Evolutionary conservation across 2,329 filamentous ascomycete species (phyloP).

Genomic region (Fusarium torulosum): DNA sequence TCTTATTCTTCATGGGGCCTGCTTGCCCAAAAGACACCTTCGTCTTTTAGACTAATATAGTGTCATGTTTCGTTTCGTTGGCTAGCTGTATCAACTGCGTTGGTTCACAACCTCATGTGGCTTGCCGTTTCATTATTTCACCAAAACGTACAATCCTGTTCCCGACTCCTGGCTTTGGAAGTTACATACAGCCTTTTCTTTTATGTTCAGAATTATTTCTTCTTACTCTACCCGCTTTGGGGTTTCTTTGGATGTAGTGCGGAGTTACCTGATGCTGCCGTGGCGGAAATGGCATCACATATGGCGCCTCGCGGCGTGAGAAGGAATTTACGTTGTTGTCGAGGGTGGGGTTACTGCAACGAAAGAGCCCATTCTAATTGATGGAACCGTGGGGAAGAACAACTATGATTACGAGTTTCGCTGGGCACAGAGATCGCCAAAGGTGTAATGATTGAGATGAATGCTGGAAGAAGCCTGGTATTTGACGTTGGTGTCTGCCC

Average conservation of each 20-base stretch:
- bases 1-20: conserved; percentile 12
- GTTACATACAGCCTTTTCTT: conserved; percentile 18
- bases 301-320: conserved; percentile 1
- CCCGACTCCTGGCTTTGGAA: conserved; percentile 11
- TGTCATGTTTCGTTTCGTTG: conserved; percentile 9
- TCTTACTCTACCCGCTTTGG: neutral
- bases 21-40: conserved; percentile 24
- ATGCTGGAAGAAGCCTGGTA: conserved; percentile 2
- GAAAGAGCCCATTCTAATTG: neutral
- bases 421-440: conserved; percentile 8
- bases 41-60: conserved; percentile 28
- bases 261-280: conserved; percentile 5
- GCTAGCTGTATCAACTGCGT: conserved; percentile 13
- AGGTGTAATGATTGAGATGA: conserved; percentile 14
- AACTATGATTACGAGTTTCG: conserved; percentile 19
- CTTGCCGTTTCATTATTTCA: neutral
- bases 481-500: conserved; percentile 6
- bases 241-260: conserved; percentile 9
- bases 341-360: conserved; percentile 8
- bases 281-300: neutral
- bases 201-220: conserved; percentile 12
- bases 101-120: conserved; percentile 6
- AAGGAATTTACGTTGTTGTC: neutral
- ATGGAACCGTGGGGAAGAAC: conserved; percentile 15
- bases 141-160: conserved; percentile 13